Base-by-base conservation (phyloP, 1,139 yeast species). In the Pichia sp. region DNA sequence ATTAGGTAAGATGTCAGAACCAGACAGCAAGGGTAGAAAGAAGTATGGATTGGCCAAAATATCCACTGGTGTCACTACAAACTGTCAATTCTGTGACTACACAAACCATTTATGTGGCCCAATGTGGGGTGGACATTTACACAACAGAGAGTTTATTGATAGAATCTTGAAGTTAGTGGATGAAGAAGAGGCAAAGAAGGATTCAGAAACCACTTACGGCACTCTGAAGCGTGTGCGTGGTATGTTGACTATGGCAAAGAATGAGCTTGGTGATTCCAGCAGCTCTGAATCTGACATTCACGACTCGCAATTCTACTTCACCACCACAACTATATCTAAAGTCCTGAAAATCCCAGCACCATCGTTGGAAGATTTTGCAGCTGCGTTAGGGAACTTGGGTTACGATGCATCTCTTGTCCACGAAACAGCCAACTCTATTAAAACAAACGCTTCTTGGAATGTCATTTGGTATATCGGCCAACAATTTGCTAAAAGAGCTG, bases 81-180 rank as follows among this genome's bases (percentile, higher is more conserved):
- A 65, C 32, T 93, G 98, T 61, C 55, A 66, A 29, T 78, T 67
- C 58, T 91, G 98, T 62, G 81, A 74, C 2, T 69, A 69, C 39
- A 67, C 72, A 5, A 74, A 74, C 54, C 94, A 83, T 53, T 58
- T 91, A 29, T 91, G 93, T 3, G 99, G 99, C 2, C 99, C 99
- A 39, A 85, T 91, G 96, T 91, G 94, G 82, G 85, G 75, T 10
- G 96, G 93, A 0, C 65, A 69, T 3, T 61, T 91, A 36, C 97
- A 88, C 53, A 71, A 80, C 53, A 57, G 59, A 24, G 73, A 69
- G 15, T 91, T 87, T 50, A 66, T 91, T 31, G 68, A 74, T 25
- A 71, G 67, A 47, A 69, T 88, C 32, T 42, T 55, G 17, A 46
- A 46, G n/a, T 64, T 85, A 37, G 65, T 69, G 16, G 59, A 19